Conservation (phyloP, 257 asterid genomes). For the Avicennia marina region DNA sequence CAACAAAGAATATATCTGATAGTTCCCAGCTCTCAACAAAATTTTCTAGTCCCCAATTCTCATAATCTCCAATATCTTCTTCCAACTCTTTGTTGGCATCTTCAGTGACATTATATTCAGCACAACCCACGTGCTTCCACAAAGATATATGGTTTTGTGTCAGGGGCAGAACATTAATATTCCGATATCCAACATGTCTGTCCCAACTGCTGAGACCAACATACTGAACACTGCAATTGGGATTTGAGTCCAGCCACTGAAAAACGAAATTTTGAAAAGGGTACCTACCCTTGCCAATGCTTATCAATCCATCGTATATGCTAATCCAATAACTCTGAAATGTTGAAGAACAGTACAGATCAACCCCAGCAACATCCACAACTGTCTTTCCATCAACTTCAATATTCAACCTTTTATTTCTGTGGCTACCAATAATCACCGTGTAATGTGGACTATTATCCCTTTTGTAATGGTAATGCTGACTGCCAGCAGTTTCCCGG, state of each 20-base stretch:
- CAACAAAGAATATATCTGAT: slow-evolving; percentile 68
- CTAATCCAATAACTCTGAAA: slow-evolving; percentile 98
- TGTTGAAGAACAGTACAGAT: slow-evolving; percentile 75
- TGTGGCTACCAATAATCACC: slow-evolving; percentile 92
- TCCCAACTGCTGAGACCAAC: slow-evolving; percentile 99
- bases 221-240: slow-evolving; percentile 79
- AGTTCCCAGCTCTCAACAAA: slow-evolving; percentile 87
- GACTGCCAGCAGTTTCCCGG: slow-evolving; percentile 90
- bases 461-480: slow-evolving; percentile 92
- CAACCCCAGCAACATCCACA: slow-evolving; percentile 74
- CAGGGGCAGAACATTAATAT: slow-evolving; percentile 74
- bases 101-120: slow-evolving; percentile 40
- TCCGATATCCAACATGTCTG: slow-evolving; percentile 89
- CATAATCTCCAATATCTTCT: slow-evolving; percentile 49
- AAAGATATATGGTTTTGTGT: slow-evolving; percentile 76
- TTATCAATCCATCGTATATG: slow-evolving; percentile 83
- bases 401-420: slow-evolving; percentile 75
- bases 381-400: slow-evolving; percentile 85
- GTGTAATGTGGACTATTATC: slow-evolving; percentile 94
- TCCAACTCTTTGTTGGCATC: slow-evolving; percentile 63
- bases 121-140: slow-evolving; percentile 84
- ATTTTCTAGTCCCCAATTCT: slow-evolving; percentile 70
- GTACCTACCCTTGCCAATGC: slow-evolving; percentile 94
- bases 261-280: slow-evolving; percentile 94
- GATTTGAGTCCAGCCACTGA: slow-evolving; percentile 92